Conservation (phyloP, 306 rosid species). For the Acacia melanoxylon region DNA sequence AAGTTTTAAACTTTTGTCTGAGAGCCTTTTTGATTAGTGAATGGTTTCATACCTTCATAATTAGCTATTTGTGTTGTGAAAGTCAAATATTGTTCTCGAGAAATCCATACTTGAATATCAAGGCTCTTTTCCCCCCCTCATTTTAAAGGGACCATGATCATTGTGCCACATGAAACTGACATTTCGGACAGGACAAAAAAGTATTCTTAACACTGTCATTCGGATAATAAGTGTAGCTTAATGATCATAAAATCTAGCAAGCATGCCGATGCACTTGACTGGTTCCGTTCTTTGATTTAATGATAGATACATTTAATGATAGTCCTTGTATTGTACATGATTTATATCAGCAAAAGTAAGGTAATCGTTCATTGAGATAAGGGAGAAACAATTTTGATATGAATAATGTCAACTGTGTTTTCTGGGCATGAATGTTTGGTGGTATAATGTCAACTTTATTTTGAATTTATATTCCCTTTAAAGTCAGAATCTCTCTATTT, state of each 20-base stretch:
- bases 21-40: background rate
- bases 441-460: background rate
- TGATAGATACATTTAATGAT: background rate
- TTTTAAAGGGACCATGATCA: background rate
- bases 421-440: background rate
- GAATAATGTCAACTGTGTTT: background rate
- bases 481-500: no score
- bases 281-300: background rate
- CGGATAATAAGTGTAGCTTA: background rate
- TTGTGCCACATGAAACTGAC: background rate
- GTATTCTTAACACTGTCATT: background rate
- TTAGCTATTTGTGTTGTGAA: background rate
- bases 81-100: background rate
- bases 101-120: background rate
- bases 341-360: background rate
- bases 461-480: background rate
- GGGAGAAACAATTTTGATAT: background rate
- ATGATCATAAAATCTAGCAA: background rate
- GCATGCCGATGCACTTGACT: background rate
- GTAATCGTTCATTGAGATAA: background rate
- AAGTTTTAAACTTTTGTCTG: background rate
- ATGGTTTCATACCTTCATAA: background rate
- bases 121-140: background rate
- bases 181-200: background rate
- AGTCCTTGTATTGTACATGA: background rate